Conservation (phyloP, 2,329 filamentous ascomycete genomes). For the Fusarium lyarnte region DNA sequence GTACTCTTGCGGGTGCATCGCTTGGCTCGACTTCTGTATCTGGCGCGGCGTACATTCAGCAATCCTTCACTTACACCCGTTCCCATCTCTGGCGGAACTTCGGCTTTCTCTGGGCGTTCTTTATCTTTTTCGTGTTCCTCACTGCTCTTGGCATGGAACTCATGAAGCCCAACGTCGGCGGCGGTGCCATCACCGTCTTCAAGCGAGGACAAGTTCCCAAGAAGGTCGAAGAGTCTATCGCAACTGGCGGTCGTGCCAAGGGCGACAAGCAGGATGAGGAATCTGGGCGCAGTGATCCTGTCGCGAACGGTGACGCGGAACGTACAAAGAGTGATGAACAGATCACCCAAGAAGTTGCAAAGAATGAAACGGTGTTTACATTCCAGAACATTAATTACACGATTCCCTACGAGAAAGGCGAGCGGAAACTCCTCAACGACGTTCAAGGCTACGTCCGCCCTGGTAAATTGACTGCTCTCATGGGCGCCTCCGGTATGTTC, state of each 20-base stretch:
- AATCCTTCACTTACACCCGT: slow-evolving; percentile 64
- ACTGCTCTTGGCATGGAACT: slow-evolving; percentile 76
- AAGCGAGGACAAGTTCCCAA: slow-evolving; percentile 72
- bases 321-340: slow-evolving; percentile 44
- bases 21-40: slow-evolving; percentile 57
- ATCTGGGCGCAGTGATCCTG: slow-evolving; percentile 45
- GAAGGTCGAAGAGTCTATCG: slow-evolving; percentile 64
- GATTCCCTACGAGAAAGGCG: slow-evolving; percentile 66
- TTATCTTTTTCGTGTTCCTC: slow-evolving; percentile 76
- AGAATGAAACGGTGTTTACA: slow-evolving; percentile 69
- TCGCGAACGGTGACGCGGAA: slow-evolving; percentile 22
- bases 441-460: slow-evolving; percentile 88
- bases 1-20: slow-evolving; percentile 60
- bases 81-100: slow-evolving; percentile 79
- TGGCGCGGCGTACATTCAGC: slow-evolving; percentile 65
- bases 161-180: slow-evolving; percentile 68
- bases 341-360: slow-evolving; percentile 58
- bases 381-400: slow-evolving; percentile 62
- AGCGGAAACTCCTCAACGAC: slow-evolving; percentile 76
- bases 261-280: slow-evolving; percentile 63
- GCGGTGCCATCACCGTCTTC: slow-evolving; percentile 68
- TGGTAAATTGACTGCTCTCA: slow-evolving; percentile 81
- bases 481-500: slow-evolving; percentile 65
- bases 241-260: slow-evolving; percentile 54
- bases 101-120: slow-evolving; percentile 79